Conservation (phyloP, 2,329 filamentous ascomycete species). For the Neonectria punicea region DNA sequence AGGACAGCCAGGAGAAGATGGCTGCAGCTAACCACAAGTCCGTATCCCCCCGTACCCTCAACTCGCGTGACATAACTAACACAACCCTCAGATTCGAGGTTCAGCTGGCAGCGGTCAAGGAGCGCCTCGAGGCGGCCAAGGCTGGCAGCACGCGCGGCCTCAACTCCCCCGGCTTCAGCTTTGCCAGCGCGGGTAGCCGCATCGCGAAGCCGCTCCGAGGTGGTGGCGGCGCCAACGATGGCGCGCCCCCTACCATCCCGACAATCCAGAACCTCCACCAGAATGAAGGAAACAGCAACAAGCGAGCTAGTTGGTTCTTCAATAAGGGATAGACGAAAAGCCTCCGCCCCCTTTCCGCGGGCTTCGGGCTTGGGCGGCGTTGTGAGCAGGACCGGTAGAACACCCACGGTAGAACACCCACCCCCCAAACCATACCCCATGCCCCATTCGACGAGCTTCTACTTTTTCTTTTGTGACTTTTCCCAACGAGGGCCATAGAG, state of each 20-base stretch:
- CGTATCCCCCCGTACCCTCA: constrained; percentile 47
- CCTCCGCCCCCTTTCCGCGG: constrained; percentile 5
- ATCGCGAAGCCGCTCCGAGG: constrained; percentile 77
- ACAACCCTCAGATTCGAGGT: constrained; percentile 81
- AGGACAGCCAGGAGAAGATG: constrained; percentile 98
- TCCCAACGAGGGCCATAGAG: constrained; percentile 41
- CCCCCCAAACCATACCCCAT: constrained; percentile 21
- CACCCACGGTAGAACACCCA: neutral
- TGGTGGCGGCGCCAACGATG: constrained; percentile 62
- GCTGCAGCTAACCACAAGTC: constrained; percentile 98
- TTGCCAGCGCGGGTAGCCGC: constrained; percentile 69
- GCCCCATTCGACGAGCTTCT: constrained; percentile 28
- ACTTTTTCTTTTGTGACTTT: constrained; percentile 33
- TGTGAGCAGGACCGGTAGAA: constrained; percentile 32
- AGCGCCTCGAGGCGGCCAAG: constrained; percentile 95
- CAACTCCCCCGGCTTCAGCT: constrained; percentile 77
- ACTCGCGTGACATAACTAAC: constrained; percentile 41
- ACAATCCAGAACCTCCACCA: constrained; percentile 68
- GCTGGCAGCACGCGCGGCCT: constrained; percentile 88
- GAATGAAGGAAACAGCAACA: constrained; percentile 65
- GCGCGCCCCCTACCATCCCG: constrained; percentile 57
- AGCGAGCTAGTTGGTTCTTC: constrained; percentile 81
- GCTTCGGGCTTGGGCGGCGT: constrained; percentile 41
- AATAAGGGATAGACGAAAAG: constrained; percentile 63
- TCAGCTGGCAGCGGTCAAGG: constrained; percentile 96